These are phyloP conservation scores for Fusarium odoratissimum DNA, from an alignment of 2,329 filamentous ascomycete species.

Conservation along the genomic window DNA sequence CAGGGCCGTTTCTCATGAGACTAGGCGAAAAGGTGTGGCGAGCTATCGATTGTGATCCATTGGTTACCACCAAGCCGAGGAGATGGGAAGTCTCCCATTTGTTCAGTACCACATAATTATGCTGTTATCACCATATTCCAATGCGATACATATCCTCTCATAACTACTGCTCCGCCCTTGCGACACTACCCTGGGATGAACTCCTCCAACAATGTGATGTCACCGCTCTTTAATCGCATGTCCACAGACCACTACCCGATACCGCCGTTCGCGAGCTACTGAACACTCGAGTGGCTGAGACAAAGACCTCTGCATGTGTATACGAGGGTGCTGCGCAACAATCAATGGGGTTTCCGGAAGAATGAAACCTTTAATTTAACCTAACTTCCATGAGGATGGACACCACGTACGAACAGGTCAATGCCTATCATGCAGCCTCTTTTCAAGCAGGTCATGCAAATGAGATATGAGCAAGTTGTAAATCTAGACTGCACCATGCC, in stretches of 20 bases:
- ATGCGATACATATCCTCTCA: not conserved
- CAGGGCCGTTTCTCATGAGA: constrained; percentile 22
- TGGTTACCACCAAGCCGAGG: not conserved
- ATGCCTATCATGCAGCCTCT: not conserved
- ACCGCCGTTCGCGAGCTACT: not conserved
- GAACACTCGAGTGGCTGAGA: constrained; percentile 7
- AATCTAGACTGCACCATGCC: constrained; percentile 17
- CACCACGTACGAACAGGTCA: not conserved
- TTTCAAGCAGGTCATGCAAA: not conserved
- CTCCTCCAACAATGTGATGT: constrained; percentile 1
- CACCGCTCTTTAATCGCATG: constrained; percentile 14
- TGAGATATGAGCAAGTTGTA: constrained; percentile 11
- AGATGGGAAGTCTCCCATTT: not conserved
- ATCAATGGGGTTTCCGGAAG: not conserved
- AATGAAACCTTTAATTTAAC: not conserved
- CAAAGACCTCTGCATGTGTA: constrained; percentile 4
- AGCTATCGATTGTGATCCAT: constrained; percentile 13
- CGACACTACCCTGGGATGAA: not conserved
- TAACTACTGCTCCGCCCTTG: not conserved
- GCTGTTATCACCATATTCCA: not conserved
- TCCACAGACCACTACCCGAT: not conserved
- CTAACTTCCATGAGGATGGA: not conserved
- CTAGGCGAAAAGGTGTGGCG: constrained; percentile 2
- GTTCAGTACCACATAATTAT: not conserved
- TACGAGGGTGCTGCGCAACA: constrained; percentile 1